Conservation (phyloP, 805 yeast genomes). For the Saturnispora kantuleensis region DNA sequence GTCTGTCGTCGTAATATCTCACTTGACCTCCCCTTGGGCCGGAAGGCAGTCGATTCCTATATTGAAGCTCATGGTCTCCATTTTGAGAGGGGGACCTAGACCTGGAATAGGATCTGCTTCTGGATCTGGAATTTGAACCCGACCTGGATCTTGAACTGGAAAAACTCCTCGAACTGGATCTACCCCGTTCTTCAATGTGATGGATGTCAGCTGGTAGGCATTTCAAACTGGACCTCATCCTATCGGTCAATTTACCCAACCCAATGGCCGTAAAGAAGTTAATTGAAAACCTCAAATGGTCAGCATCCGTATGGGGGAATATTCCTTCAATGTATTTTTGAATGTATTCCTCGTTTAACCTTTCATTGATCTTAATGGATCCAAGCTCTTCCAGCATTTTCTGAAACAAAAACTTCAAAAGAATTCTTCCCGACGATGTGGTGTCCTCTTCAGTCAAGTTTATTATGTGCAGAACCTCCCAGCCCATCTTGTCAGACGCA, state of each 20-base stretch:
- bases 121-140: constrained; percentile 9
- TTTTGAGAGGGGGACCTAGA: constrained; percentile 12
- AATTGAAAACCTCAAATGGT: constrained; percentile 63
- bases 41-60: no score
- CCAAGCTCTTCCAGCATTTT: constrained; percentile 77
- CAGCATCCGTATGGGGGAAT: constrained; percentile 50
- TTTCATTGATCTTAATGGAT: constrained; percentile 33
- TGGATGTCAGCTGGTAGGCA: constrained; percentile 17
- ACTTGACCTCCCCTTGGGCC: no score
- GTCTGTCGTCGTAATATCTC: no score
- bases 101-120: constrained; percentile 10
- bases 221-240: constrained; percentile 46
- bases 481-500: constrained; percentile 57
- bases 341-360: constrained; percentile 44
- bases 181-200: constrained; percentile 9
- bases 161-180: neutral
- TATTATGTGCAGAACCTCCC: constrained; percentile 49
- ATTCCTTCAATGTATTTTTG: constrained; percentile 43
- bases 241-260: constrained; percentile 72
- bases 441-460: constrained; percentile 61
- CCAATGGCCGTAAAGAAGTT: constrained; percentile 93
- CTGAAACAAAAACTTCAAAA: constrained; percentile 70
- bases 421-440: constrained; percentile 71
- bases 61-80: constrained; percentile 5
- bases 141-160: constrained; percentile 15